Conservation (phyloP, 2,329 filamentous ascomycete genomes). For the Scopulariopsis brevicaulis region DNA sequence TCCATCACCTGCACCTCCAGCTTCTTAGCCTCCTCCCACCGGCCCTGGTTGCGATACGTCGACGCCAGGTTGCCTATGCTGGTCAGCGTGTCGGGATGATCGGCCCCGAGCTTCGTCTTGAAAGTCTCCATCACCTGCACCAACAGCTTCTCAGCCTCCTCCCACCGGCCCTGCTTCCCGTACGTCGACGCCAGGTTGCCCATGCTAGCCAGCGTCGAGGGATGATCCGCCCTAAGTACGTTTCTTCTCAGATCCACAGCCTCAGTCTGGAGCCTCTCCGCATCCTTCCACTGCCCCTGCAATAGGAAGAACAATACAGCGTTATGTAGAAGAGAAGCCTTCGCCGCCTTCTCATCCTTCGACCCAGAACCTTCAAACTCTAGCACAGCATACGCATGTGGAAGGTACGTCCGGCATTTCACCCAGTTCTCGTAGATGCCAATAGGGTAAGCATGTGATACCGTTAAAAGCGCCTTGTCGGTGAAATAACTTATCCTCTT, state of each 20-base stretch:
- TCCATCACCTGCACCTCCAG: too few species aligned
- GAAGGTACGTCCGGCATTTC: slow-evolving; percentile 12
- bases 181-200: too few species aligned
- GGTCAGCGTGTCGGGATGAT: slow-evolving; percentile 5
- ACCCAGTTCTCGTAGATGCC: slow-evolving; percentile 7
- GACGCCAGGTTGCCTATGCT: slow-evolving; percentile 6
- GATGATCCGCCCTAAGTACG: slow-evolving; percentile 6
- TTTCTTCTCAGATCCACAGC: slow-evolving; percentile 4
- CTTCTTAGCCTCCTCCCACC: too few species aligned
- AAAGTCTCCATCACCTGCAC: slow-evolving; percentile 5
- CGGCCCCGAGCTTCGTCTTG: background rate
- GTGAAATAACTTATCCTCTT: slow-evolving; percentile 7
- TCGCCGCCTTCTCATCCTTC: slow-evolving; percentile 4
- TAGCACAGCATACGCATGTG: slow-evolving; percentile 14
- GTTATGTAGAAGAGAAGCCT: background rate
- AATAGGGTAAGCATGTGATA: slow-evolving; percentile 12
- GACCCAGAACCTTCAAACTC: slow-evolving; percentile 4
- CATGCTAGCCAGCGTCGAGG: background rate
- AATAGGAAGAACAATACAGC: background rate
- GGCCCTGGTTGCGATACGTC: too few species aligned
- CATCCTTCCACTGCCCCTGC: slow-evolving; percentile 7
- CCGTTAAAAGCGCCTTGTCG: slow-evolving; percentile 9
- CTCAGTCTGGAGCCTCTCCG: slow-evolving; percentile 5
- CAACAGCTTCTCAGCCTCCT: too few species aligned
- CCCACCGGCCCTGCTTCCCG: too few species aligned